phyloP scores from a whole-genome alignment of 371 early-diverging fungal species.

The Mucor sp. region DNA sequence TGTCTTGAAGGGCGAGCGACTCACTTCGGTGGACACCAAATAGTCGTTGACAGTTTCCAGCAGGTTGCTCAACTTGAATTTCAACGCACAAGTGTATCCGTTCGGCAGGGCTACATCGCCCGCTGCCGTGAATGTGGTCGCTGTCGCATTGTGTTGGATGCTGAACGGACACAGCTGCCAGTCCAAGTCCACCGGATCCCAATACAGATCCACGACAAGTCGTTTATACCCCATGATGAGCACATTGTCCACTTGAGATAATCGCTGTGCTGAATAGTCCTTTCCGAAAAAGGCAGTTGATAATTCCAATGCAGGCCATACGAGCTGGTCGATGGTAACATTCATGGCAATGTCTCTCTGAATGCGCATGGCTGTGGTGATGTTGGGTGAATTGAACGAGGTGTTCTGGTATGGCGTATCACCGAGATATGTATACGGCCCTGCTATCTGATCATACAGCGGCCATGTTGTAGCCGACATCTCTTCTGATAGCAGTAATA shows the following conservation, averaged over 20 bases:
- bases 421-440: slow-evolving; percentile 17
- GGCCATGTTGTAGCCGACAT: neutral
- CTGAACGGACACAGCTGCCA: slow-evolving; percentile 46
- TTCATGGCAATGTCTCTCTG: slow-evolving; percentile 48
- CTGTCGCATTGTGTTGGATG: neutral
- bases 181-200: slow-evolving; percentile 18
- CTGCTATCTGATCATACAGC: neutral
- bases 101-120: neutral
- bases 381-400: slow-evolving; percentile 16
- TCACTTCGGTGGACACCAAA: slow-evolving; percentile 16
- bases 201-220: slow-evolving; percentile 43
- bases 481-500: neutral
- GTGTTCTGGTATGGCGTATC: slow-evolving; percentile 31
- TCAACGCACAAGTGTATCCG: slow-evolving; percentile 23
- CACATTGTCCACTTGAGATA: slow-evolving; percentile 18
- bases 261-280: slow-evolving; percentile 23
- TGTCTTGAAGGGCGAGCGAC: slow-evolving; percentile 15
- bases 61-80: slow-evolving; percentile 25
- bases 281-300: slow-evolving; percentile 37
- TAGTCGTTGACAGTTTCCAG: slow-evolving; percentile 29
- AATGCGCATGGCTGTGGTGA: slow-evolving; percentile 29
- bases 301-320: slow-evolving; percentile 47
- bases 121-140: neutral
- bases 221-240: slow-evolving; percentile 41
- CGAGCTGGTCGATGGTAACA: slow-evolving; percentile 36